phyloP scores from a whole-genome alignment of 176 grass and related monocot species.

The Dactylis glomerata region DNA sequence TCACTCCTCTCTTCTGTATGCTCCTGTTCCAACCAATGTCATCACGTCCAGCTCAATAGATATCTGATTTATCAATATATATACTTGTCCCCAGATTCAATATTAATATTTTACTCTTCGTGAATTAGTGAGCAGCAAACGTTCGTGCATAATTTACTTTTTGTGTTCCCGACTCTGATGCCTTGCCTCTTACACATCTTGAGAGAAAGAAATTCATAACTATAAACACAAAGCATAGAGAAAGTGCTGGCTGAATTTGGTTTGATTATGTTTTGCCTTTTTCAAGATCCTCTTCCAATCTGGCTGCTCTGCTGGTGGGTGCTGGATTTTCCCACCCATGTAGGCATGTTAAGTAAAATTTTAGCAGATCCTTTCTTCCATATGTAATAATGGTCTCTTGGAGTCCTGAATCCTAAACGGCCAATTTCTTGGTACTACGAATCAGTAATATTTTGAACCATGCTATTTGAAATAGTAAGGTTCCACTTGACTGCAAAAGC shows the following conservation, averaged over 20 bases:
- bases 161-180: background rate
- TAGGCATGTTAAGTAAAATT: background rate
- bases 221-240: background rate
- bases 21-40: background rate
- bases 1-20: background rate
- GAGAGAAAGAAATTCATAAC: background rate
- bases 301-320: background rate
- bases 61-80: background rate
- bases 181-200: background rate
- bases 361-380: background rate
- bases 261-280: background rate
- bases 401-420: background rate
- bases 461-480: constrained; percentile 16
- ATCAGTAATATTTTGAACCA: background rate
- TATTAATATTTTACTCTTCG: background rate
- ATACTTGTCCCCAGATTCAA: background rate
- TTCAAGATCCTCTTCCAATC: background rate
- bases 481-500: background rate
- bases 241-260: background rate
- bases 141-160: background rate
- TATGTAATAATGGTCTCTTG: background rate
- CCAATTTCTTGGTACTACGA: background rate
- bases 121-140: background rate
- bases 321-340: background rate
- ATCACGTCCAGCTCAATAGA: background rate